These are phyloP conservation scores for Boletus rubescentipes DNA, from an alignment of 768 basidiomycete species.

Conservation along the genomic window DNA sequence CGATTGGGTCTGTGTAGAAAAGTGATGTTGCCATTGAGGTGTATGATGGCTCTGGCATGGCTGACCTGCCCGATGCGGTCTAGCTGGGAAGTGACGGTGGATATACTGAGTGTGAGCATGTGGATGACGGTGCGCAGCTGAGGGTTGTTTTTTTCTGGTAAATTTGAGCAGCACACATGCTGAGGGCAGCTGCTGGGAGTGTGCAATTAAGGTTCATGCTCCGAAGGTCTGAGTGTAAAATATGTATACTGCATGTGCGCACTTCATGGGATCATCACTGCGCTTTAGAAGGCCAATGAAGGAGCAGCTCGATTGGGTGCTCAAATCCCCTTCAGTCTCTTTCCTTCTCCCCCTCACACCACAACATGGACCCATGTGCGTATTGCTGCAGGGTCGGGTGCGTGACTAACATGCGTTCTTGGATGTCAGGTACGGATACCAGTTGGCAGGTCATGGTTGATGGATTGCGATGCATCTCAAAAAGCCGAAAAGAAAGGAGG, in stretches of 20 bases:
- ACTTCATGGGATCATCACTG: too few species aligned
- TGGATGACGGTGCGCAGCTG: slow-evolving; percentile 14
- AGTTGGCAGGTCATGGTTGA: slow-evolving; percentile 66
- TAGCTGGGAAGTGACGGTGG: slow-evolving; percentile 13
- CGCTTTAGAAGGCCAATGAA: too few species aligned
- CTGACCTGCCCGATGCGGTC: slow-evolving; percentile 31
- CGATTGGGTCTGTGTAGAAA: slow-evolving; percentile 18
- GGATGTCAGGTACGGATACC: slow-evolving; percentile 72
- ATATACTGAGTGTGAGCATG: slow-evolving; percentile 28
- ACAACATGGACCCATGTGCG: too few species aligned
- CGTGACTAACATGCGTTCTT: neutral
- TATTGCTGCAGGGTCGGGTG: neutral
- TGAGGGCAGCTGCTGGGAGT: too few species aligned
- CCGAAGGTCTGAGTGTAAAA: too few species aligned
- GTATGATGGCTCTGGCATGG: slow-evolving; percentile 23
- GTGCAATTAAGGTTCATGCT: too few species aligned
- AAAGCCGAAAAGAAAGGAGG: slow-evolving; percentile 54
- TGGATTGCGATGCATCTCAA: slow-evolving; percentile 79
- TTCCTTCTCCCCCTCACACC: too few species aligned
- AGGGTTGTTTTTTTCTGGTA: slow-evolving; percentile 19
- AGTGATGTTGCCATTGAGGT: slow-evolving; percentile 15
- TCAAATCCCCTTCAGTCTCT: too few species aligned
- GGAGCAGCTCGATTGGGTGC: too few species aligned
- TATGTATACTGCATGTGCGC: too few species aligned
- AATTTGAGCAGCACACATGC: too few species aligned